Base-by-base conservation (phyloP, 768 basidiomycete species). In the Antrodiella citrinella region DNA sequence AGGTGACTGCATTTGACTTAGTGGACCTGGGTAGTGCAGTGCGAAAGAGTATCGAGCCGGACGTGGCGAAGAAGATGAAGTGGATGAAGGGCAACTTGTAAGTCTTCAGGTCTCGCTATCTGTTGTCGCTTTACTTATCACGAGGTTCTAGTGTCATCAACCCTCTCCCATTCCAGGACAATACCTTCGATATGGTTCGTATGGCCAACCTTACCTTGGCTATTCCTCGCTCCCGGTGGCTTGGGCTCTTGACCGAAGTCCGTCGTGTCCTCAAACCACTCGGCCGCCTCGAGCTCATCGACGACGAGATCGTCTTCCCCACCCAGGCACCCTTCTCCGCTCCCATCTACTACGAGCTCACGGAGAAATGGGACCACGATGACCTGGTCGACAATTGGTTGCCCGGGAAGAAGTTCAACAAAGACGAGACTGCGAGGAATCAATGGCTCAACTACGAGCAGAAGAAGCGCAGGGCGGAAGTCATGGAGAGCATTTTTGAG, bases 211-310 rank as follows among this genome's bases (percentile, higher is more conserved):
- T 87, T 9, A 67, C 72, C 10, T 69, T 85, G 12, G 77, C 75
- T 57, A 71, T 91, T 44, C 85, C 86, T 0, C 63, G 72, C 41
- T 67, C 74, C 4, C 65, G 71, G 35, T 91, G 88, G 88, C 66
- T 73, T 25, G 65, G 66, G 15, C 67, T 91, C 10, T 51, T 91
- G 18, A 54, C 60, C 0, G 84, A 91, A 72, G 76, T 74, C 3
- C 63, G 72, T 13, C 82, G 89, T 21, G 73, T 91, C 9, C 69
- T 91, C 12, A 68, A 66, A 11, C 69, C 69, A 4, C 77, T 72
- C 13, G 88, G 89, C 3, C 74, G 77, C 7, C 66, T 91, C 2
- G 89, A 91, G 62, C 57, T 89, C 44, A 78, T 91, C 46, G 84
- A 88, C 63, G 87, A 91, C 62, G 67, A 83, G 56, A 66, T 85